A percentile compares a stretch with the other conserved stretches of the same genome.
Evolutionary conservation across 108 stramenopile species (phyloP).

Genomic region (Discostella pseudostelligera): DNA sequence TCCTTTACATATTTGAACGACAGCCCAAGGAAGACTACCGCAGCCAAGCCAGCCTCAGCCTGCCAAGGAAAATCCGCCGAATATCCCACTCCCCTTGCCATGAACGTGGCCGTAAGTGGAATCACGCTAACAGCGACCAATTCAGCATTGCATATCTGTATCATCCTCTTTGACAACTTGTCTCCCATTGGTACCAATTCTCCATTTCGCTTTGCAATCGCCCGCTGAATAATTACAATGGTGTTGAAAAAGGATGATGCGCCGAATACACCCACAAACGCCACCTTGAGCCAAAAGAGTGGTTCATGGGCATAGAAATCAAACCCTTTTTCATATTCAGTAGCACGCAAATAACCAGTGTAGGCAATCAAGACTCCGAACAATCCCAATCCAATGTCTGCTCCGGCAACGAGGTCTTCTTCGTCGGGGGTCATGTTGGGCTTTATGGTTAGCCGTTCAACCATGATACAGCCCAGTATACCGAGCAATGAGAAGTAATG

Average conservation of each 20-base stretch:
- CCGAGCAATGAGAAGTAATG: conserved; percentile 67
- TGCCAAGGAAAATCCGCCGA: conserved; percentile 46
- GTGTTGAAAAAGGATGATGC: conserved; percentile 65
- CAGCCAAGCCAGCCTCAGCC: conserved; percentile 52
- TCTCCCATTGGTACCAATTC: conserved; percentile 41
- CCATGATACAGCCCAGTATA: conserved; percentile 51
- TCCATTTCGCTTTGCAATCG: conserved; percentile 41
- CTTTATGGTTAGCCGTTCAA: conserved; percentile 65
- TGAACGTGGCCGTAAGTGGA: conserved; percentile 49
- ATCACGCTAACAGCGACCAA: conserved; percentile 39
- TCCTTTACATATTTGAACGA: conserved; percentile 76
- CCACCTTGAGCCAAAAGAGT: conserved; percentile 82
- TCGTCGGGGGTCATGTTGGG: conserved; percentile 65
- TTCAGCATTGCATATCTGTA: conserved; percentile 50
- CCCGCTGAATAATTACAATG: conserved; percentile 52
- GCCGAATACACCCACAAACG: conserved; percentile 56
- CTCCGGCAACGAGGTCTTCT: conserved; percentile 53
- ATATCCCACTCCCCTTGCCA: conserved; percentile 51
- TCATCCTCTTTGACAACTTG: conserved; percentile 42
- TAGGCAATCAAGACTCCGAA: conserved; percentile 43
- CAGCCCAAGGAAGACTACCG: conserved; percentile 45
- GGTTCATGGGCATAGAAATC: conserved; percentile 81
- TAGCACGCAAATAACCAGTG: conserved; percentile 65
- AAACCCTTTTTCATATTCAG: conserved; percentile 69
- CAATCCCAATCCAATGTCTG: conserved; percentile 61